Base-by-base conservation (phyloP, 2,329 filamentous ascomycete genomes). In the Neofusicoccum kwambonambiense region DNA sequence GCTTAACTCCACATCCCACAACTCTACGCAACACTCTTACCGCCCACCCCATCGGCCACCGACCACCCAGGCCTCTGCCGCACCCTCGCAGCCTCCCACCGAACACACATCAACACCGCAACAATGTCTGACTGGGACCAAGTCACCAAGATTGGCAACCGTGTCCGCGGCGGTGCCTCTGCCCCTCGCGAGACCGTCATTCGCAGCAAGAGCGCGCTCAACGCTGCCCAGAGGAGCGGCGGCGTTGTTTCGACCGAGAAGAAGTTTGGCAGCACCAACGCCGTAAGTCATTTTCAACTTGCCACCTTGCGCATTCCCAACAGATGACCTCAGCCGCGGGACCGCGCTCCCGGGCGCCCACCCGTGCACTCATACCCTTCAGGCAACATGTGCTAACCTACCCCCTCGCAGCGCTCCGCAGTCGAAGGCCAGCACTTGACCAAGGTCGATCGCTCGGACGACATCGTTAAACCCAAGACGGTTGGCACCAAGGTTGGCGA, bases 391-490 rank as follows among this genome's bases (percentile, higher is more conserved):
- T 81, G 76, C 83, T 68, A 80, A 83, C 73, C 84, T 34, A 3
- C 15, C 47, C 61, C 27, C 34, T 15, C n/a, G 42, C 42, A 67
- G 49, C 42, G 80, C 66, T 82, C 81, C 67, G 84, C 76, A 62
- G 73, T 84, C 70, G 94, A 98, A 81, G 95, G 95, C 72, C 95
- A 99, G 82, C 93, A 92, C 77, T 86, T 98, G 70, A 98, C 95
- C 71, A 97, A 98, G 84, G 93, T 99, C 79, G 95, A 98, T 85
- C 93, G 94, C 71, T 89, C 89, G 77, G 93, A 98, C 84, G 95
- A 97, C 78, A 97, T 97, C 81, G 90, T 98, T 81, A 97, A 97
- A 84, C 93, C 93, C 75, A 96, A 96, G 83, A 96, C 92, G 52
- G 84, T 79, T 66, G 92, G 93, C 76, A 84, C 86, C 74, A 84